These are phyloP conservation scores for Lepraria neglecta DNA, from an alignment of 495 filamentous ascomycete species.

Conservation along the genomic window DNA sequence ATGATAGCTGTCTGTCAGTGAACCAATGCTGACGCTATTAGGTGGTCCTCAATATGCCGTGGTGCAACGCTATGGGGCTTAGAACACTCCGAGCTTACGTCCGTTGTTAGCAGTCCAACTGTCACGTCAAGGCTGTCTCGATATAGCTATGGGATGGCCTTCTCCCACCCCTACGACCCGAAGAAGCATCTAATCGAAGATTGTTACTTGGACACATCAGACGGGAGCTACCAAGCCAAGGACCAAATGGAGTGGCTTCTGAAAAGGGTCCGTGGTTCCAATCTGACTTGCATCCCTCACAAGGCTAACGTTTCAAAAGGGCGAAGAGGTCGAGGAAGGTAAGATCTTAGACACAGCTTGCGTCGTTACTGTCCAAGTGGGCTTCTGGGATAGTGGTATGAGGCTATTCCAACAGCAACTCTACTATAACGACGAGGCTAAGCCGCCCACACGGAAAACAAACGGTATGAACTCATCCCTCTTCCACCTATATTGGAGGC, in stretches of 20 bases:
- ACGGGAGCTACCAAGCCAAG: background rate
- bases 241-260: conserved; percentile 20
- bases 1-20: background rate
- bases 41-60: conserved; percentile 25
- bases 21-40: background rate
- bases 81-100: conserved; percentile 16
- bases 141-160: conserved; percentile 21
- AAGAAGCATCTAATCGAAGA: conserved; percentile 14
- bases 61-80: conserved; percentile 24
- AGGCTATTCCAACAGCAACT: background rate
- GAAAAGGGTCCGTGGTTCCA: conserved; percentile 10
- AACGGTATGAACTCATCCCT: background rate
- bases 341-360: background rate
- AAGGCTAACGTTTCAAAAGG: conserved; percentile 2
- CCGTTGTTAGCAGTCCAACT: conserved; percentile 7
- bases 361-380: background rate
- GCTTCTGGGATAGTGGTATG: background rate
- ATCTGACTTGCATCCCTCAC: background rate
- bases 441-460: conserved; percentile 15
- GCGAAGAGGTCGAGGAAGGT: conserved; percentile 21
- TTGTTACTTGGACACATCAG: background rate
- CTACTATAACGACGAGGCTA: conserved; percentile 10
- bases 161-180: conserved; percentile 11
- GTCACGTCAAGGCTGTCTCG: conserved; percentile 21
- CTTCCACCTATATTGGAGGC: background rate